Evolutionary conservation across 441 rosid genomes (phyloP).

Genomic region (Codiaeum variegatum): DNA sequence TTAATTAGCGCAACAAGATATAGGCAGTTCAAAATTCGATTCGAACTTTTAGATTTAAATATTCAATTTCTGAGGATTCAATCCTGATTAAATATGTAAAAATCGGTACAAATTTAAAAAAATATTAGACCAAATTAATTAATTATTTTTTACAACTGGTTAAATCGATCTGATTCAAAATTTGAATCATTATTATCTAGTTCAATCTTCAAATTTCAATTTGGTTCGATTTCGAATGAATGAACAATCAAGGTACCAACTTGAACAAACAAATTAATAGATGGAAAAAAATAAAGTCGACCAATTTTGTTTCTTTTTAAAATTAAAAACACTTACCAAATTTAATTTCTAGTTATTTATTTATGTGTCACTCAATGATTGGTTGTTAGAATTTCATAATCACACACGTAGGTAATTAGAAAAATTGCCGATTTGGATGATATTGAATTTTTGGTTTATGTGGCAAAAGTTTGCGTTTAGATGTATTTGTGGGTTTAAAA

Average conservation of each 20-base stretch:
- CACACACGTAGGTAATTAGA: slow-evolving; percentile 17
- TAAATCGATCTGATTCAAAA: too few relatives aligned
- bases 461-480: slow-evolving; percentile 21
- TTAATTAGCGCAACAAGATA: background rate
- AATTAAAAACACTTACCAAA: background rate
- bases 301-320: slow-evolving; percentile 13
- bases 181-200: too few relatives aligned
- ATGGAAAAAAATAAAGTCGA: slow-evolving; percentile 35
- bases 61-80: too few relatives aligned
- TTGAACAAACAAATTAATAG: slow-evolving; percentile 23
- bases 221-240: too few relatives aligned
- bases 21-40: too few relatives aligned
- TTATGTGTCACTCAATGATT: slow-evolving; percentile 10
- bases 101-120: too few relatives aligned
- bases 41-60: too few relatives aligned
- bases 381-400: slow-evolving; percentile 21
- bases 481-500: background rate
- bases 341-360: background rate
- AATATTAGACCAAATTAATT: too few relatives aligned
- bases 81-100: too few relatives aligned
- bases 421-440: slow-evolving; percentile 24
- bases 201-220: background rate
- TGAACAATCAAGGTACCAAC: too few relatives aligned
- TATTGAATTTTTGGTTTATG: slow-evolving; percentile 26
- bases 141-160: too few relatives aligned